Evolutionary conservation across 495 filamentous ascomycete genomes (phyloP).

Genomic region (Xylaria telfairii): DNA sequence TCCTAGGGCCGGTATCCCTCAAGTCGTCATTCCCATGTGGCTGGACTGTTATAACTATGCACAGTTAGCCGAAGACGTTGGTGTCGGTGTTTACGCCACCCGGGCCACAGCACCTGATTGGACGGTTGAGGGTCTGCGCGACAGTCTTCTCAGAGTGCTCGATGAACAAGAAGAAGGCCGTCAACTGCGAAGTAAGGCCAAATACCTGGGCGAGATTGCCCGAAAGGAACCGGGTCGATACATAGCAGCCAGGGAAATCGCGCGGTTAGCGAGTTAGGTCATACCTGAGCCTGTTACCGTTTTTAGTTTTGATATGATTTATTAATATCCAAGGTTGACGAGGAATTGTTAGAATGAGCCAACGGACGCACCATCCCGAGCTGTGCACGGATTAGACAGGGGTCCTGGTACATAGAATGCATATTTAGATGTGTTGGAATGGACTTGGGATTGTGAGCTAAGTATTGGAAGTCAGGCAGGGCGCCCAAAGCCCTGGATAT

Average conservation of each 20-base stretch:
- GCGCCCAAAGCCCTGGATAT: background rate
- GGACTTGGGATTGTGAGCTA: background rate
- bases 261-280: conserved; percentile 21
- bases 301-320: background rate
- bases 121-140: conserved; percentile 34
- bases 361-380: background rate
- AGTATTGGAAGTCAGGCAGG: background rate
- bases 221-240: conserved; percentile 27
- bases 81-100: conserved; percentile 57
- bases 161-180: background rate
- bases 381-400: background rate
- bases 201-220: conserved; percentile 19
- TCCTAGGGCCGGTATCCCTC: conserved; percentile 54
- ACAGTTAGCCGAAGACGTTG: conserved; percentile 54
- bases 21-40: conserved; percentile 60
- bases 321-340: background rate
- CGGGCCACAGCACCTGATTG: conserved; percentile 39
- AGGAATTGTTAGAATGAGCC: background rate
- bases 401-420: background rate
- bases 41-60: conserved; percentile 59
- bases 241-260: conserved; percentile 26
- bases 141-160: conserved; percentile 22
- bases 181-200: conserved; percentile 14
- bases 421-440: background rate
- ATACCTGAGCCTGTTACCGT: background rate